Evolutionary conservation across 2,329 filamentous ascomycete genomes (phyloP).

Genomic region (Trichoderma pleuroti): DNA sequence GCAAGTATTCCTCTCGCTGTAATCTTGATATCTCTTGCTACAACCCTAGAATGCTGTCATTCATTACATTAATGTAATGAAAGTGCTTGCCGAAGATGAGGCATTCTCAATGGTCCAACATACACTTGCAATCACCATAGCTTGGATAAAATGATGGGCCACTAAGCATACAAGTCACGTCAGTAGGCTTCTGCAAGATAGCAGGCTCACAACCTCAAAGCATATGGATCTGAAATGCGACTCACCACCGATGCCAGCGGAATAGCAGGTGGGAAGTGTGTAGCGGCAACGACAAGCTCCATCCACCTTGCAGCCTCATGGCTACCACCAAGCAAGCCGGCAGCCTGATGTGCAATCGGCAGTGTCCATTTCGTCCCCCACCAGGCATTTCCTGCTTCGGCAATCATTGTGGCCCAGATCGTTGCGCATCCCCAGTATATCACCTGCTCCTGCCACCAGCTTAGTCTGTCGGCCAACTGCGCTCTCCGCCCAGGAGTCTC

Average conservation of each 20-base stretch:
- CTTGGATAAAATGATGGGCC: neutral
- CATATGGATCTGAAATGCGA: neutral
- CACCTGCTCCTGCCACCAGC: neutral
- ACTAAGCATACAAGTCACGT: neutral
- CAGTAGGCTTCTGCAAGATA: neutral
- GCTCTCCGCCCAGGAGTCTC: neutral
- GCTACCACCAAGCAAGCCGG: neutral
- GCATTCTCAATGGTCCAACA: too few relatives aligned
- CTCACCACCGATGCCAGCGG: neutral
- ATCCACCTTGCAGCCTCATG: conserved; percentile 8
- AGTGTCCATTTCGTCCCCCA: conserved; percentile 13
- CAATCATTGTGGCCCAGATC: conserved; percentile 14
- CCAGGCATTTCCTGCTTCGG: conserved; percentile 18
- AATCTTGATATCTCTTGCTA: too few relatives aligned
- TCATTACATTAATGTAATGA: neutral
- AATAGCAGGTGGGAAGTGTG: conserved; percentile 1
- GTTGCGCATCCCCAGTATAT: neutral
- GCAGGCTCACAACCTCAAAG: neutral
- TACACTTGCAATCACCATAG: neutral
- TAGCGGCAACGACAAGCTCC: neutral
- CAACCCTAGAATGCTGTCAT: neutral
- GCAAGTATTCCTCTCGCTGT: too few relatives aligned
- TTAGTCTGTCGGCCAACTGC: conserved; percentile 2
- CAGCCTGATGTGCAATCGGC: neutral
- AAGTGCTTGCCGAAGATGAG: neutral